phyloP scores from a whole-genome alignment of 352 stramenopile species.

The Peronospora belbahrii region DNA sequence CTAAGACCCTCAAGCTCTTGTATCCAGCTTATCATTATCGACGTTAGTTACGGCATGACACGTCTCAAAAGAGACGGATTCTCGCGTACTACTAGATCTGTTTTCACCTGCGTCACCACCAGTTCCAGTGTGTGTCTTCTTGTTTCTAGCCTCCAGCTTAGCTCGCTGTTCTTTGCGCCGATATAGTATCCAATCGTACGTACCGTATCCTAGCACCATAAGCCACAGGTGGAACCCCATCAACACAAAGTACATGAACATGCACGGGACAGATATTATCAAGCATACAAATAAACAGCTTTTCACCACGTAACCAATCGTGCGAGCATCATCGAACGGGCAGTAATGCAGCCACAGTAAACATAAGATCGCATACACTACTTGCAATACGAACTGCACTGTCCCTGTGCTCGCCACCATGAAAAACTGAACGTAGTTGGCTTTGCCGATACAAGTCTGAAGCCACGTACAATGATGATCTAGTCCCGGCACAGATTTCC shows the following conservation, averaged over 20 bases:
- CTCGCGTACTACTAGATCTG: constrained; percentile 13
- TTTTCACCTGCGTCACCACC: constrained; percentile 13
- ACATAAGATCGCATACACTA: constrained; percentile 38
- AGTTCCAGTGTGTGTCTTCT: constrained; percentile 9
- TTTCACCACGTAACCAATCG: constrained; percentile 31
- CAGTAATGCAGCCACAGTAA: constrained; percentile 47
- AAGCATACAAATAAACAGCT: constrained; percentile 41
- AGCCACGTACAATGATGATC: constrained; percentile 87
- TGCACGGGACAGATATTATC: constrained; percentile 68
- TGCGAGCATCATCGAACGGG: constrained; percentile 17
- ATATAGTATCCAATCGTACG: constrained; percentile 85
- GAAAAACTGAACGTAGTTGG: constrained; percentile 86
- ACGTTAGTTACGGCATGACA: constrained; percentile 12
- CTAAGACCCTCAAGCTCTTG: constrained; percentile 25
- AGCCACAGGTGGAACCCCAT: constrained; percentile 79
- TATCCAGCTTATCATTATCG: constrained; percentile 11
- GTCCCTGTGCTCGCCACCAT: constrained; percentile 62
- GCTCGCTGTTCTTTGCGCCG: constrained; percentile 58
- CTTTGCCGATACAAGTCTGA: constrained; percentile 74
- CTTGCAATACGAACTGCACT: constrained; percentile 62
- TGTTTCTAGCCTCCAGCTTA: constrained; percentile 48
- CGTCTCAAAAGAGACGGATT: constrained; percentile 19
- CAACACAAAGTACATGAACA: constrained; percentile 81
- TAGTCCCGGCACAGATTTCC: constrained; percentile 67
- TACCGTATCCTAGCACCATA: constrained; percentile 71